Evolutionary conservation across 140 eudicot species (phyloP).

Genomic region (Senecio squalidus): DNA sequence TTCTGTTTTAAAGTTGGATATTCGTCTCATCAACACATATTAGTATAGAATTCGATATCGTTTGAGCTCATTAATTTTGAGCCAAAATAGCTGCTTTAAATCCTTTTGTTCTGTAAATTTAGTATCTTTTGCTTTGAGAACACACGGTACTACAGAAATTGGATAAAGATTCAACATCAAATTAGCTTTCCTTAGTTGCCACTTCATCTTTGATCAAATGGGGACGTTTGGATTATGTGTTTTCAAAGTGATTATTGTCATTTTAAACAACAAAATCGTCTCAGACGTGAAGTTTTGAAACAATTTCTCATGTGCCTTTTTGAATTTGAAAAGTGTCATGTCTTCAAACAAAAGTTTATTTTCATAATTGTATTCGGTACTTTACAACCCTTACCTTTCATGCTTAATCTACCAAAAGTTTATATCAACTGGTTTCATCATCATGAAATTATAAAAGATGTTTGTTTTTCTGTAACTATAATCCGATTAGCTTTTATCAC

Average conservation of each 20-base stretch:
- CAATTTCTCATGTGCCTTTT: no score
- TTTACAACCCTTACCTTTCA: no score
- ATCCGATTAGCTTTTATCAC: no score
- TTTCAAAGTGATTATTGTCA: neutral
- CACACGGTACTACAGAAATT: conserved; percentile 13
- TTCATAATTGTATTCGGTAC: no score
- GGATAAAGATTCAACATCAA: neutral
- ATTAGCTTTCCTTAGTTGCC: neutral
- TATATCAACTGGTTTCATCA: no score
- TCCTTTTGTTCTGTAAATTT: neutral
- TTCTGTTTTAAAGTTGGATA: conserved; percentile 6
- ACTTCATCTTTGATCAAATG: neutral
- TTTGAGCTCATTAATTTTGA: no score
- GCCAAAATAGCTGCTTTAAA: neutral
- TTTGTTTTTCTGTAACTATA: no score
- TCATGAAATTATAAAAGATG: no score
- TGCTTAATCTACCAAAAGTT: no score
- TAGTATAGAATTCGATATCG: neutral
- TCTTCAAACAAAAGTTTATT: no score
- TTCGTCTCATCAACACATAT: neutral
- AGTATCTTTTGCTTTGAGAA: neutral
- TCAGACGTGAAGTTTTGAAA: no score
- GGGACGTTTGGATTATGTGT: neutral
- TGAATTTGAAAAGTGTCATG: no score
- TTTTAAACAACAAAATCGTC: neutral